Conservation (phyloP, 164 flowering plant species). For the Amborella trichopoda region DNA sequence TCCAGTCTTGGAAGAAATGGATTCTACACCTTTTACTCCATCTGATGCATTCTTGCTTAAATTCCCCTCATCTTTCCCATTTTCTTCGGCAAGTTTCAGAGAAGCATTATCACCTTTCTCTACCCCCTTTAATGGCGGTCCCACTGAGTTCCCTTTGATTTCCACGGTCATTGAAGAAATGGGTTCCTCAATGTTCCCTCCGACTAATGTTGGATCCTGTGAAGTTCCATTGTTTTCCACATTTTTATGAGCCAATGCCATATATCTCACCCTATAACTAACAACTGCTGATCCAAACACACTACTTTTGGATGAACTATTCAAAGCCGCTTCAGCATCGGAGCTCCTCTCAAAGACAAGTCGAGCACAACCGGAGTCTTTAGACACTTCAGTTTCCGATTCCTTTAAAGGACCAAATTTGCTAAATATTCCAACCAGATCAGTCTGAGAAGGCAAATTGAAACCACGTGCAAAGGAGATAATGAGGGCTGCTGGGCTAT, state of each 20-base stretch:
- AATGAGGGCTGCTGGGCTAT: constrained; percentile 23
- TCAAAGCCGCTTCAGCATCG: constrained; percentile 43
- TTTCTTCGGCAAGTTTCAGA: too few relatives aligned
- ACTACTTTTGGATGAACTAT: constrained; percentile 25
- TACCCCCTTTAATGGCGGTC: too few relatives aligned
- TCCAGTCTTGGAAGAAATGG: too few relatives aligned
- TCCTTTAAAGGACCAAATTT: constrained; percentile 40
- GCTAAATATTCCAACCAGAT: constrained; percentile 21
- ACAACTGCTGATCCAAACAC: constrained; percentile 33
- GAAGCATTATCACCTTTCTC: too few relatives aligned
- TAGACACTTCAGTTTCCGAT: constrained; percentile 23
- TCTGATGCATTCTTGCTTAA: too few relatives aligned
- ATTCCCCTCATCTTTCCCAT: too few relatives aligned
- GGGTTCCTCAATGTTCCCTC: too few relatives aligned
- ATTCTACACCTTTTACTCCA: too few relatives aligned
- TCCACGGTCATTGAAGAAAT: too few relatives aligned
- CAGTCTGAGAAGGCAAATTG: constrained; percentile 34
- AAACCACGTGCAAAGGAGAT: constrained; percentile 33
- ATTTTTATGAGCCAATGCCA: constrained; percentile 10
- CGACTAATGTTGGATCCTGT: too few relatives aligned
- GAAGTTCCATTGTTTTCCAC: constrained; percentile 4
- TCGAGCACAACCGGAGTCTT: constrained; percentile 22
- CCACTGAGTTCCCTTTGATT: too few relatives aligned
- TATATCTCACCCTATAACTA: constrained; percentile 25
- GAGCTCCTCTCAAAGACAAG: constrained; percentile 25